Base-by-base conservation (phyloP, 75 land plant species). In the Pinus tabuliformis region DNA sequence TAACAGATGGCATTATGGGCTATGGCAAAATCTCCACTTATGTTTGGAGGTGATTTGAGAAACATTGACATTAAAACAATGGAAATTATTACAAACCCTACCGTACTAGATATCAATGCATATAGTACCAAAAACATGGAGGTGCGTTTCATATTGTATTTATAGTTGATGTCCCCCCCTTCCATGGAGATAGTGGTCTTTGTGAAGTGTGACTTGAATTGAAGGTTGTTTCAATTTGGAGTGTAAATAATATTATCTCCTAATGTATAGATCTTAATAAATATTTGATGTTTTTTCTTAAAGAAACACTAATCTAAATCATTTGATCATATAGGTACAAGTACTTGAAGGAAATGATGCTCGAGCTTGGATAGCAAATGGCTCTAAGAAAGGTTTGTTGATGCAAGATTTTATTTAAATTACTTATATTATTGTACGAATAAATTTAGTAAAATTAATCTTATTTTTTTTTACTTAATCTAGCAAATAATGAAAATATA, bases 11-110 rank as follows among this genome's bases (percentile, higher is more conserved):
- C 85, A 33, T 74, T 84, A 49, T 84, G 86, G 86, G 86, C 86
- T 14, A 84, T 84, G 80, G 86, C 86, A 37, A 84, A 84, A 63
- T 77, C 81, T 64, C 86, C 86, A 37, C 74, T 84, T 59, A 77
- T 84, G 75, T 83, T 59, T 77, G 86, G 86, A 21, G 86, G 86
- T 5, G 86, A 84, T 72, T 56, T 84, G 24, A 78, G 86, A 59
- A 73, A 62, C 20, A 72, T 84, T 58, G 77, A 84, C 56, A 45
- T 64, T 36, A 45, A 57, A 18, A 74, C 86, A 17, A 72, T 82
- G 18, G 37, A 60, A 30, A 59, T 84, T 11, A 83, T 84, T 36
- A 84, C 86, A 58, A 84, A 84, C 68, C 62, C 76, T 59, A 57
- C 57, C 17, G n/a, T 84, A 22, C 80, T 84, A 21, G 45, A 66